Base-by-base conservation (phyloP, 805 yeast species). In the Ogataea paraovalis region DNA sequence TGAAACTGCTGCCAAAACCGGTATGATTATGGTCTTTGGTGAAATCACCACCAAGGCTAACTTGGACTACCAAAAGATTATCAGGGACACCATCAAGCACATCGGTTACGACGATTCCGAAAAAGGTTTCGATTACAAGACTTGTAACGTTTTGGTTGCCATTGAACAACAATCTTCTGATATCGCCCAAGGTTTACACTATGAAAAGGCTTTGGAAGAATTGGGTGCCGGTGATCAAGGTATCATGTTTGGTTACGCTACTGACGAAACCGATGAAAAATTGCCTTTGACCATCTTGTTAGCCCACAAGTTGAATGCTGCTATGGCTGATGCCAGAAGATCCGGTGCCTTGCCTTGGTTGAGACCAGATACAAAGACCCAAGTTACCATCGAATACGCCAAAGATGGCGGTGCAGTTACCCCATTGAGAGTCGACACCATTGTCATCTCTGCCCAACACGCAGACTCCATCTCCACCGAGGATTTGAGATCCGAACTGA, bases 171-270 rank as follows among this genome's bases (percentile, higher is more conserved):
- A 94, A 78, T 90, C 97, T 45, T 94, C 96, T 62, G 99, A 94
- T 76, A 94, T 94, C 66, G 99, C 99, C 53, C 98, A 92, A 77
- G 99, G 99, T 82, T 83, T 94, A 68, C 98, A 94, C 76, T 87
- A 87, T 75, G 97, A 94, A 70, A 81, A 85, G 76, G 96, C 87
- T 47, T 78, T 94, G 57, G 99, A 94, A 80, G 95, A 94, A 51
- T 83, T 94, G 67, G 99, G 99, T 73, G 99, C 99, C 58, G 99
- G 99, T 84, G 99, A 94, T 78, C 99, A 94, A 77, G 99, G 99
- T 85, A 94, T 94, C 72, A 94, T 94, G 99, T 94, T 94, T 70
- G 99, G 99, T 74, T 94, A 94, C 74, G 99, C 99, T 62, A 85
- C 98, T 55, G 97, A 94, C 67, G 99, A 94, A 80, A 91, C 99